Evolutionary conservation across 2,329 filamentous ascomycete genomes (phyloP).

Genomic region (Polychaeton citri): DNA sequence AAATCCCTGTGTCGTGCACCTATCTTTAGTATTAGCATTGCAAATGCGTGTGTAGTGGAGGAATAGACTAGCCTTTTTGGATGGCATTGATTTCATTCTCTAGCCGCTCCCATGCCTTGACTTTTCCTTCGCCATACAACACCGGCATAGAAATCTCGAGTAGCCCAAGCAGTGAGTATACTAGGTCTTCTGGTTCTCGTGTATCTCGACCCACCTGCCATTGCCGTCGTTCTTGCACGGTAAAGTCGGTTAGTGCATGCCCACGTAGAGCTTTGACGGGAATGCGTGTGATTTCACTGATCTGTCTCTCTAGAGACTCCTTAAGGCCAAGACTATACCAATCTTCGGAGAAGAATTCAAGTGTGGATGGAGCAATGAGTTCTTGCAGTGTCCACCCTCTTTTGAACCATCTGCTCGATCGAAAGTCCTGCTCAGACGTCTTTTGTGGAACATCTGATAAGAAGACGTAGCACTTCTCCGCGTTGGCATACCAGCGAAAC

Average conservation of each 20-base stretch:
- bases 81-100: neutral
- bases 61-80: slow-evolving; percentile 1
- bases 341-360: slow-evolving; percentile 7
- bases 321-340: slow-evolving; percentile 9
- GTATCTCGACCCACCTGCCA: slow-evolving; percentile 6
- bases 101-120: neutral
- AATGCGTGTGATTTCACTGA: slow-evolving; percentile 20
- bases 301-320: slow-evolving; percentile 6
- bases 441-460: slow-evolving; percentile 5
- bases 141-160: slow-evolving; percentile 32
- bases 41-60: too few relatives aligned
- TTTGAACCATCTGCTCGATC: neutral
- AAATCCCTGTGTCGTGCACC: slow-evolving; percentile 1
- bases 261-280: slow-evolving; percentile 10
- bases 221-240: slow-evolving; percentile 6
- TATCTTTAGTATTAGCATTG: too few relatives aligned
- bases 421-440: neutral
- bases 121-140: slow-evolving; percentile 26
- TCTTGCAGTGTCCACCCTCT: slow-evolving; percentile 8
- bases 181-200: slow-evolving; percentile 24
- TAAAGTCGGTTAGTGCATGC: slow-evolving; percentile 6
- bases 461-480: slow-evolving; percentile 9
- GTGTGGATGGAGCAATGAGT: slow-evolving; percentile 10
- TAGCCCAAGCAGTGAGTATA: slow-evolving; percentile 32
- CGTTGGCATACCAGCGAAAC: slow-evolving; percentile 11